phyloP scores from a whole-genome alignment of 2,329 filamentous ascomycete species.

The Rhinocladiella mackenziei region DNA sequence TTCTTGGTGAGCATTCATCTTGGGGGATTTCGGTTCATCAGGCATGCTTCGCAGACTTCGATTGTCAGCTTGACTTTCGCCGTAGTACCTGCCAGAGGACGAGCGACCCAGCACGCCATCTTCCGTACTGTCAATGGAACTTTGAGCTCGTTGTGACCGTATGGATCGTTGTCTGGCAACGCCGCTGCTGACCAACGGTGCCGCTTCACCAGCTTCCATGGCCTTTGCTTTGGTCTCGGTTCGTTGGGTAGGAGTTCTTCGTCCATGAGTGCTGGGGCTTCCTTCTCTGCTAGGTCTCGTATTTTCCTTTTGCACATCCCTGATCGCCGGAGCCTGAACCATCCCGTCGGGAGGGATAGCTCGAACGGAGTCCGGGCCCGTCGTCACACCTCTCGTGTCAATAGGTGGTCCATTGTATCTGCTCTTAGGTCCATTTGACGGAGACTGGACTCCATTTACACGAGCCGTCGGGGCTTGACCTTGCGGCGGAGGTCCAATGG shows the following conservation, averaged over 20 bases:
- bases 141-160: conserved; percentile 57
- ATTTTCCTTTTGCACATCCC: conserved; percentile 25
- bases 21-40: conserved; percentile 45
- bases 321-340: conserved; percentile 22
- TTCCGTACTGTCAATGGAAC: conserved; percentile 64
- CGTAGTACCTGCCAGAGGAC: conserved; percentile 26
- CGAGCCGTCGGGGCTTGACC: conserved; percentile 59
- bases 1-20: conserved; percentile 48
- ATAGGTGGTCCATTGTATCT: conserved; percentile 44
- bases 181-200: conserved; percentile 39
- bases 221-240: conserved; percentile 42
- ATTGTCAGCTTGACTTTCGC: conserved; percentile 40
- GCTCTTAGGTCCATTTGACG: conserved; percentile 16
- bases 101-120: conserved; percentile 50
- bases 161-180: conserved; percentile 49
- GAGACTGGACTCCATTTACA: conserved; percentile 37
- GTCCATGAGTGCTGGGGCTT: conserved; percentile 55
- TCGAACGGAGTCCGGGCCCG: conserved; percentile 21
- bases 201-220: conserved; percentile 46
- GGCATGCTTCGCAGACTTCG: conserved; percentile 40
- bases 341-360: conserved; percentile 14
- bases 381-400: conserved; percentile 33
- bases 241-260: conserved; percentile 59
- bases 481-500: conserved; percentile 61
- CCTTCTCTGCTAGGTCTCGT: conserved; percentile 41